Evolutionary conservation across 164 flowering plant species (phyloP).

Genomic region (Sedum album): DNA sequence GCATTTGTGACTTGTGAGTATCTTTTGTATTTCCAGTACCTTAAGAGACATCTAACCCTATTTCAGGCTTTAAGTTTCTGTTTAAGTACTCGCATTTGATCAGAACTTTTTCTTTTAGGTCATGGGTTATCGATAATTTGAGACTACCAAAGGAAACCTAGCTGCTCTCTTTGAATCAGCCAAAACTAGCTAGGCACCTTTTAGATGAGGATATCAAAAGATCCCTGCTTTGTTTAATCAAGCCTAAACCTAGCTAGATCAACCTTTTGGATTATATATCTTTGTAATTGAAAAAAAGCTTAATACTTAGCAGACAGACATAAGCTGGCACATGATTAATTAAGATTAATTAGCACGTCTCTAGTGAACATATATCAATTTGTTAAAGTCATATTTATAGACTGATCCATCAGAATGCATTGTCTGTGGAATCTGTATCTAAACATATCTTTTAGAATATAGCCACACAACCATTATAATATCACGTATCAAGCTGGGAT

Average conservation of each 20-base stretch:
- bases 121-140: constrained; percentile 1
- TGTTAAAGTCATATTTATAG: background rate
- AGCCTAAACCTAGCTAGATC: background rate
- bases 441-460: background rate
- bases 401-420: background rate
- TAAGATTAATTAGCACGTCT: background rate
- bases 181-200: constrained; percentile 1
- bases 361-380: background rate
- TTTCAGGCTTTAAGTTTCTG: constrained; percentile 1
- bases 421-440: background rate
- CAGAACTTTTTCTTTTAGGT: constrained; percentile 5
- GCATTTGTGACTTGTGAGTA: too few species aligned
- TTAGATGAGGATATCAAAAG: constrained; percentile 5
- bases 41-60: background rate
- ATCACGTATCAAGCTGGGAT: background rate
- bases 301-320: background rate
- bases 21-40: too few species aligned
- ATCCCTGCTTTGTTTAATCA: background rate
- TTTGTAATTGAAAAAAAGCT: background rate
- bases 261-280: background rate
- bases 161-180: background rate
- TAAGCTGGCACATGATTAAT: constrained; percentile 3
- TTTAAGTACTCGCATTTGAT: background rate
- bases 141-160: constrained; percentile 2
- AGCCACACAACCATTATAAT: background rate